Base-by-base conservation (phyloP, 768 basidiomycete genomes). In the Mycena metata region DNA sequence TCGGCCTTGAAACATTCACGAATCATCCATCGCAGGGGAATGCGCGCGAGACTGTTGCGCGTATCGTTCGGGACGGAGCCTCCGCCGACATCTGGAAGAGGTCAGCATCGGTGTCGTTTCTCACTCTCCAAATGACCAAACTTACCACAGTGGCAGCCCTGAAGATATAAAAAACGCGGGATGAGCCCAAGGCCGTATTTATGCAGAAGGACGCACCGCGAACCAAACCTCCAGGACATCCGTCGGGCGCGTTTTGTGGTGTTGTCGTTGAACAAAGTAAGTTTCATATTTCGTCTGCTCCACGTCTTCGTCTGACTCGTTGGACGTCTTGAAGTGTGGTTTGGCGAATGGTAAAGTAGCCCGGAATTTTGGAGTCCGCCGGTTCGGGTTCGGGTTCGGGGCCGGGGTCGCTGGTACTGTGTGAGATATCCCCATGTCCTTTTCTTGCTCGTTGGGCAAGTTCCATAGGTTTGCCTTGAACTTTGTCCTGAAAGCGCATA, bases 201-300 rank as follows among this genome's bases (percentile, higher is more conserved):
- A 15, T 15, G 15, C 39, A 39, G 15, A 39, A 8, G 41, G 58
- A 79, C 81, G 12, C 73, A 81, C 89, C 0, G 88, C 79, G 74
- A 91, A 91, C 90, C 90, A 91, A 2, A 92, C 90, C 72, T 92
- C 90, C 60, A 86, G 82, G n/a, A 90, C 78, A 69, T 86, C 75
- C 1, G 77, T 78, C 17, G 69, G 72, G 36, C 35, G 67, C 59
- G 33, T 71, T 13, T 45, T 41, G 5, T 41, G 46, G 12, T 60
- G 56, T 60, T 60, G 56, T 60, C 74, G 76, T 65, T 77, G 72
- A 58, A 49, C 36, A 59, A 60, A 69, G 16, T 26, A 51, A 11
- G 5, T 55, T 50, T 69, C 69, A 30, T 49, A 65, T 39, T 61
- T 54, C 6, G 36, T 41, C 21, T 69, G 68, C 64, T 69, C 59